Evolutionary conservation across 257 asterid species (phyloP).

Genomic region (Solanum microdontum): DNA sequence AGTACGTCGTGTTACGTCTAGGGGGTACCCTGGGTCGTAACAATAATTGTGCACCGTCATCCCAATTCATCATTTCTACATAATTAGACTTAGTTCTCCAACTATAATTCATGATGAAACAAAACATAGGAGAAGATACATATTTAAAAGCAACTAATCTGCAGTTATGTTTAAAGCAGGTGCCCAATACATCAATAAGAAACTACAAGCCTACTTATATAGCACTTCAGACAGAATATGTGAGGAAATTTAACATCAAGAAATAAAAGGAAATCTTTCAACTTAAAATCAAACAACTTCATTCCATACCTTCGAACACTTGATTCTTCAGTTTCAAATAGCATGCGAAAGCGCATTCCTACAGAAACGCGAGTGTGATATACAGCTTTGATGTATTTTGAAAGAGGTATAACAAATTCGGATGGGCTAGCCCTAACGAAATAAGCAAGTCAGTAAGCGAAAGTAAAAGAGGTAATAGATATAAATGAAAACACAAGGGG

Average conservation of each 20-base stretch:
- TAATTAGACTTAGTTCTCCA: not conserved
- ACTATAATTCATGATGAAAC: not conserved
- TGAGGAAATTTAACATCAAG: not conserved
- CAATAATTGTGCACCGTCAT: not conserved
- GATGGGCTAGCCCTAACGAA: constrained; percentile 88
- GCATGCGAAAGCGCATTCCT: constrained; percentile 97
- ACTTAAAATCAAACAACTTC: not conserved
- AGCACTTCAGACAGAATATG: not conserved
- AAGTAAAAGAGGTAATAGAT: not conserved
- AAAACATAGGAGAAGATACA: not conserved
- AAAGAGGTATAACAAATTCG: constrained; percentile 81
- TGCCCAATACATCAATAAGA: not conserved
- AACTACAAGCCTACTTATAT: not conserved
- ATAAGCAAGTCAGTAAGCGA: constrained; percentile 8
- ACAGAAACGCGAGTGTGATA: constrained; percentile 91
- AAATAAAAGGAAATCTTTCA: not conserved
- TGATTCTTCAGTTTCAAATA: constrained; percentile 97
- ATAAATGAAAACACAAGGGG: not conserved
- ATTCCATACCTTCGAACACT: constrained; percentile 80
- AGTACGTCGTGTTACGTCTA: no score
- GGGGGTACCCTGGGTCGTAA: no score
- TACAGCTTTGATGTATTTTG: constrained; percentile 85
- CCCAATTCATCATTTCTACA: not conserved
- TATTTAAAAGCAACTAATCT: not conserved
- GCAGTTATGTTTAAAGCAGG: not conserved